Percentiles rank a stretch among this genome's conserved stretches.
Evolutionary conservation across 805 yeast genomes (phyloP).

Genomic region (Alloascoidea hylecoeti): DNA sequence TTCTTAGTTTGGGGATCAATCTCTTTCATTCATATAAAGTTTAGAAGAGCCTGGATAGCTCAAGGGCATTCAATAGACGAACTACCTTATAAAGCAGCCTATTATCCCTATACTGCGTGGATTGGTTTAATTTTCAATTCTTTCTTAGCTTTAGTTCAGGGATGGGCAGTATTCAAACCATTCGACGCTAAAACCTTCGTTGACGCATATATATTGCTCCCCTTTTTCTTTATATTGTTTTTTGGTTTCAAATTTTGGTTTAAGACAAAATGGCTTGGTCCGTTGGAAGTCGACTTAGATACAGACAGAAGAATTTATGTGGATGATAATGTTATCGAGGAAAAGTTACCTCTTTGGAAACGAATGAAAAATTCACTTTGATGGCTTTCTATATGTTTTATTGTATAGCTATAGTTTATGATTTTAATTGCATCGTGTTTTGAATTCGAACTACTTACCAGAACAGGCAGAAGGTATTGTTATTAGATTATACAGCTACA

Average conservation of each 20-base stretch:
- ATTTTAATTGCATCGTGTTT: too few relatives aligned
- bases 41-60: slow-evolving; percentile 30
- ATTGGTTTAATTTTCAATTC: slow-evolving; percentile 33
- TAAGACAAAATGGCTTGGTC: slow-evolving; percentile 26
- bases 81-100: slow-evolving; percentile 36
- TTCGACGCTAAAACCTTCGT: slow-evolving; percentile 38
- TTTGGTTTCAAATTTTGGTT: slow-evolving; percentile 19
- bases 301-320: too few relatives aligned
- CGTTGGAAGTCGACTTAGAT: too few relatives aligned
- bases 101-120: slow-evolving; percentile 36
- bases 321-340: too few relatives aligned
- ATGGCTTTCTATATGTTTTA: too few relatives aligned
- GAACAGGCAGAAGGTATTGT: too few relatives aligned
- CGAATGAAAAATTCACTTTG: too few relatives aligned
- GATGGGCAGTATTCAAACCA: slow-evolving; percentile 51
- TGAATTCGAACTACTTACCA: too few relatives aligned
- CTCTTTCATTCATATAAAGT: slow-evolving; percentile 39
- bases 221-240: slow-evolving; percentile 35
- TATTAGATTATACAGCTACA: too few relatives aligned
- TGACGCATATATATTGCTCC: slow-evolving; percentile 51
- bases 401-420: too few relatives aligned
- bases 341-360: too few relatives aligned
- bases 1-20: slow-evolving; percentile 57
- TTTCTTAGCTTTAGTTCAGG: slow-evolving; percentile 46
- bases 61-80: slow-evolving; percentile 29